Base-by-base conservation (phyloP, 768 basidiomycete species). In the Lyophyllum decastes region DNA sequence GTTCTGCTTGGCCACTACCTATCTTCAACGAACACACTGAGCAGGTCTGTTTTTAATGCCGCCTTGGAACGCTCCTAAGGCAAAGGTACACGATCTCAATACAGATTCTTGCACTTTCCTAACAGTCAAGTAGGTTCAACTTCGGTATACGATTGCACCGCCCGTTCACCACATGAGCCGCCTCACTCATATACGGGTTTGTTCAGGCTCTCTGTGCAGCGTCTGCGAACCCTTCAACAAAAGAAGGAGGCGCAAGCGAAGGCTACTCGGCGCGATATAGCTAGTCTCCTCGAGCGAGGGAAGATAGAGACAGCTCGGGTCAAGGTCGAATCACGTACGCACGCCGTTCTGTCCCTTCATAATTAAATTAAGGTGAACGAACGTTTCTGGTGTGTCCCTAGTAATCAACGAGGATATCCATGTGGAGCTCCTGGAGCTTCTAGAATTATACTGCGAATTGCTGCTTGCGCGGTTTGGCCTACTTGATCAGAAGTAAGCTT, bases 391-490 rank as follows among this genome's bases (percentile, higher is more conserved):
- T 49, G 53, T 21, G 46, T 40, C 38, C 33, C 38, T 46, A 88
- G 89, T 94, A 54, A 94, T 94, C 67, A 85, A 91, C 67, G 91
- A 92, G 63, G 92, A 94, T 67, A 82, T 93, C 45, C 82, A 92
- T 67, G 76, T 93, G 45, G 95, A 98, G 68, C 80, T 98, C 24
- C 76, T 98, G 35, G 96, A 99, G 67, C 77, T 98, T 5, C 77
- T 99, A 25, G 95, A 98, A 76, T 81, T 98, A 11, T 98, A 98
- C 70, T 92, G 90, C 61, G 97, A 99, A 68, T 82, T 96, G n/a
- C 74, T 98, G 19, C 79, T 95, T 22, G 93, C 96, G 9, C 84
- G 97, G 47, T 98, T 98, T 66, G 91, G 92, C 10, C 74, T 98
- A 26, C 80, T 99, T 46, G 97, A 99, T 66, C 86, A 90, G 68